Evolutionary conservation across 2,329 filamentous ascomycete species (phyloP), one percentile per base, ranked within the genome.

Genomic region (Ophiostoma pallidulum): DNA sequence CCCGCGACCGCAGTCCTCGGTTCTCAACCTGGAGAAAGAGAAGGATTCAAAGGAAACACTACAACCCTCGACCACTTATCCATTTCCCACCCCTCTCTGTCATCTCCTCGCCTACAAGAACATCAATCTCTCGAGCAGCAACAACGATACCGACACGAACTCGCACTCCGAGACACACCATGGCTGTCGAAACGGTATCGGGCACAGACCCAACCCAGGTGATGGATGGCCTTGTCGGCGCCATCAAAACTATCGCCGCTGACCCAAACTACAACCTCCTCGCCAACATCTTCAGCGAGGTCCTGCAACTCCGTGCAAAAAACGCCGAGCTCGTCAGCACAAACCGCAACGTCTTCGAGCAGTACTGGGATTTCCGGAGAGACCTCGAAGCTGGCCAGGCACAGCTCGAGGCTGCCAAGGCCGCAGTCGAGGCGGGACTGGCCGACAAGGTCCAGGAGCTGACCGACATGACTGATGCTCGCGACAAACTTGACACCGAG

Each of bases 221-320:
- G 28, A 46, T 64, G n/a, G 61, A 62, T 44, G 59, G 58, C 22
- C 55, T 64, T 10, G 60, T 64, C 16, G 58, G 60, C 4, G 62
- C 62, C 46, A 62, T 63, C 52, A 61, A 60, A 42, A 57, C 59
- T 49, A 55, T 64, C 24, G 58, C 61, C 1, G 57, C 60, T 5
- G 61, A 64, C 43, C 51, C 58, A 49, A 64, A 62, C 52, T 64
- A 64, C 57, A 62, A 62, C 54, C 52, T 62, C 10, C 56, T 64
- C 10, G 57, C 60, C 48, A 58, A 60, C 39, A 57, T 63, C 41
- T 64, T 62, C 50, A 58, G 54, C 46, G 61, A 64, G 46, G 59
- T 60, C 37, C 55, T 60, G n/a, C 54, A 56, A 33, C 56, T 64
- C 42, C 61, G 60, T 32, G 53, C 58, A 42, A 59, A 61, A 44